phyloP scores from a whole-genome alignment of 805 yeast species.

The Myxozyma udenii region DNA sequence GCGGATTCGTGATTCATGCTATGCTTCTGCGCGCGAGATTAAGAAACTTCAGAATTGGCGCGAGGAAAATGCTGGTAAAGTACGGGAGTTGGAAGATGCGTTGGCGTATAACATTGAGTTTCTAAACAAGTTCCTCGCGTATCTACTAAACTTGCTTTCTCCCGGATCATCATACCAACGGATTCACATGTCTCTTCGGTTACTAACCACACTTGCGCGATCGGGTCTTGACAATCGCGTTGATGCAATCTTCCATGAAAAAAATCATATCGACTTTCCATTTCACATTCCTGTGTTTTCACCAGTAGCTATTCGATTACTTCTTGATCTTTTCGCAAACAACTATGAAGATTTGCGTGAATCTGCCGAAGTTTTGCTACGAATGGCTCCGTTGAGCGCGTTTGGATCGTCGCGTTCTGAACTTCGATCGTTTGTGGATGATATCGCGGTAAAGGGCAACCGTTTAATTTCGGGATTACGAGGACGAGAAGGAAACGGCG shows the following conservation, averaged over 20 bases:
- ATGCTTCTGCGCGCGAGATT: conserved; percentile 54
- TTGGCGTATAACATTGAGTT: conserved; percentile 38
- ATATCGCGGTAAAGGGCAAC: conserved; percentile 33
- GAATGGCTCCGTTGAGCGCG: conserved; percentile 43
- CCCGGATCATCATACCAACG: conserved; percentile 61
- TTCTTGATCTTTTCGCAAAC: conserved; percentile 62
- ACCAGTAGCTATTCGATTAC: conserved; percentile 44
- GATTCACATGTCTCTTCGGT: conserved; percentile 48
- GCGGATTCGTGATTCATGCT: conserved; percentile 67
- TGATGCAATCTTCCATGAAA: conserved; percentile 39
- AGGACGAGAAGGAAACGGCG: conserved; percentile 74
- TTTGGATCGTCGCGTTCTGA: conserved; percentile 14
- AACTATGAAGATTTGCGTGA: conserved; percentile 76
- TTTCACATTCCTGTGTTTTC: conserved; percentile 47
- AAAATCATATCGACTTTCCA: conserved; percentile 50
- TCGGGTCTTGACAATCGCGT: conserved; percentile 57
- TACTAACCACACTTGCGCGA: conserved; percentile 48
- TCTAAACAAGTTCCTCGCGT: conserved; percentile 42
- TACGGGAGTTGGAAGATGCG: not conserved
- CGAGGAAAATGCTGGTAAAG: conserved; percentile 9
- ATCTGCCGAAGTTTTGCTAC: conserved; percentile 47
- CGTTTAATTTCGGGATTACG: conserved; percentile 39
- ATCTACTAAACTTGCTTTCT: conserved; percentile 43
- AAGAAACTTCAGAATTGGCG: conserved; percentile 39
- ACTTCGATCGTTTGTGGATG: conserved; percentile 27